Conservation (phyloP, 768 basidiomycete species). For the Cyathus striatus region DNA sequence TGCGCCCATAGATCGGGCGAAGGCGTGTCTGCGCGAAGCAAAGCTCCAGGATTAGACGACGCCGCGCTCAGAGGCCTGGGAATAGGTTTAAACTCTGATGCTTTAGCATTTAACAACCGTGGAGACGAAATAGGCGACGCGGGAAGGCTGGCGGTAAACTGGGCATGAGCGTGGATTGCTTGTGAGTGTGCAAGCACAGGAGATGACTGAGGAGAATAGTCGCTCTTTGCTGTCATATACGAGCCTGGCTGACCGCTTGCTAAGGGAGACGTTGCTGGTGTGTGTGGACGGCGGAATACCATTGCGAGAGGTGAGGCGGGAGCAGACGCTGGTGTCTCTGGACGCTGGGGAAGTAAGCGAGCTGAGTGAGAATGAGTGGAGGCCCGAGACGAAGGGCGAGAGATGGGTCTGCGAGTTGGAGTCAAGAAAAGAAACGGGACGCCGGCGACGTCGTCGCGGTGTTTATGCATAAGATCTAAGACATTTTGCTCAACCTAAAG, state of each 20-base stretch:
- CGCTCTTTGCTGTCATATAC: constrained; percentile 50
- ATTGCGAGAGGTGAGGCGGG: constrained; percentile 74
- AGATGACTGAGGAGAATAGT: constrained; percentile 61
- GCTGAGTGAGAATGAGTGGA: constrained; percentile 66
- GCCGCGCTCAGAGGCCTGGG: constrained; percentile 75
- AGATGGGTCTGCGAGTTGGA: constrained; percentile 72
- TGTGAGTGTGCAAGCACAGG: constrained; percentile 58
- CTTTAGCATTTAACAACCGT: constrained; percentile 83
- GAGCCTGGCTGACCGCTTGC: constrained; percentile 48
- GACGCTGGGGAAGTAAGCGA: constrained; percentile 56
- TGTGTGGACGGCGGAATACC: constrained; percentile 75
- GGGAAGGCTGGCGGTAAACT: constrained; percentile 77
- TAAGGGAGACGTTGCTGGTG: constrained; percentile 72
- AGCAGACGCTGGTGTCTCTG: constrained; percentile 72
- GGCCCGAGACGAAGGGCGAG: constrained; percentile 76
- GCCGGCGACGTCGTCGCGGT: constrained; percentile 78
- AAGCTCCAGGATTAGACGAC: constrained; percentile 53
- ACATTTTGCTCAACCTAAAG: constrained; percentile 80
- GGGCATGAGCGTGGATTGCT: constrained; percentile 48
- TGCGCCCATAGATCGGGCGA: constrained; percentile 90
- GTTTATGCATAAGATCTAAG: constrained; percentile 93
- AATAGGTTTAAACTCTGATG: constrained; percentile 83
- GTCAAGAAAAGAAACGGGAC: constrained; percentile 82
- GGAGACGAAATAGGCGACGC: constrained; percentile 84
- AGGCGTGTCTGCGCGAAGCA: constrained; percentile 70